phyloP scores from a whole-genome alignment of 805 yeast genomes.

The Yueomyces sp. region DNA sequence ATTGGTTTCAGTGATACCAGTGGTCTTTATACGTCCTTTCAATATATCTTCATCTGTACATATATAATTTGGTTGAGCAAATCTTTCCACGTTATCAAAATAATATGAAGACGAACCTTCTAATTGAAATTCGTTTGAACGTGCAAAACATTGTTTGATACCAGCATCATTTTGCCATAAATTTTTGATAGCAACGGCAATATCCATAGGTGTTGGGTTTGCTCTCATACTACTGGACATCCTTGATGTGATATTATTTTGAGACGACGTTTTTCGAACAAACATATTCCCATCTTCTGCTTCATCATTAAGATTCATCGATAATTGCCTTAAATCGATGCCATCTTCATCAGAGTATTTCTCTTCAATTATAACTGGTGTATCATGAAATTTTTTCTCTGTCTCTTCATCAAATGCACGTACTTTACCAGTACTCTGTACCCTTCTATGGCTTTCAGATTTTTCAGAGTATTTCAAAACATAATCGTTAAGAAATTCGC shows the following conservation, averaged over 20 bases:
- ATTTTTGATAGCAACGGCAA: constrained; percentile 55
- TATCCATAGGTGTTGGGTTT: constrained; percentile 17
- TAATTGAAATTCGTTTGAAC: constrained; percentile 68
- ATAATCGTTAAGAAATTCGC: constrained; percentile 47
- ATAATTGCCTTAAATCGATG: not conserved
- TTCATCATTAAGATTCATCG: constrained; percentile 8
- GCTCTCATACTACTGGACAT: constrained; percentile 20
- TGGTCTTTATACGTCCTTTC: constrained; percentile 85
- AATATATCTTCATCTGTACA: constrained; percentile 77
- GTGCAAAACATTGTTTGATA: constrained; percentile 39
- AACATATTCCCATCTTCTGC: constrained; percentile 15
- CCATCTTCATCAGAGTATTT: not conserved
- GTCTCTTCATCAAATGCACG: constrained; percentile 18
- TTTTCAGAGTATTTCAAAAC: constrained; percentile 47
- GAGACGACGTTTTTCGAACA: constrained; percentile 6
- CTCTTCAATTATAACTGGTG: not conserved
- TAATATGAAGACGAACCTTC: constrained; percentile 76
- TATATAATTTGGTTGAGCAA: constrained; percentile 48
- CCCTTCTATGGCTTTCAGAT: constrained; percentile 36
- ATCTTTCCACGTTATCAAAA: constrained; percentile 56
- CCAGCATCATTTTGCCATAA: constrained; percentile 68
- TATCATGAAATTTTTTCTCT: constrained; percentile 6
- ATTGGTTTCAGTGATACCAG: constrained; percentile 83
- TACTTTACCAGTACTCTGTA: constrained; percentile 42
- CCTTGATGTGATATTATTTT: constrained; percentile 1